These are phyloP conservation scores for Jackrogersella minutella DNA, from an alignment of 495 filamentous ascomycete genomes.

Conservation along the genomic window DNA sequence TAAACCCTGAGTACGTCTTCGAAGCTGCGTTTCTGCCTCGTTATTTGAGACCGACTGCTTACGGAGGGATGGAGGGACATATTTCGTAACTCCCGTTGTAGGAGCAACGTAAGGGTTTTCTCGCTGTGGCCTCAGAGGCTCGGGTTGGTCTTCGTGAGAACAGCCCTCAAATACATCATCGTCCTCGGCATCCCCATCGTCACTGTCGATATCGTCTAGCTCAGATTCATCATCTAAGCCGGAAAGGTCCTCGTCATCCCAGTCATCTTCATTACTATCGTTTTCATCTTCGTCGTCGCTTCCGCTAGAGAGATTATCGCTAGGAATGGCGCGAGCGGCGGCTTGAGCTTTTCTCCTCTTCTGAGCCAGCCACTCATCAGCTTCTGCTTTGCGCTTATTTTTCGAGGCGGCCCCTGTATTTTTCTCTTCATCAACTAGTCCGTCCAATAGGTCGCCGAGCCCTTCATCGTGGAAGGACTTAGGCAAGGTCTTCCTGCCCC, in stretches of 20 bases:
- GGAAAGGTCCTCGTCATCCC: conserved; percentile 38
- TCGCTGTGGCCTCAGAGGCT: conserved; percentile 42
- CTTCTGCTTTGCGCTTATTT: conserved; percentile 73
- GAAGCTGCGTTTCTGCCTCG: conserved; percentile 73
- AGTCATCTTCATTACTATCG: conserved; percentile 42
- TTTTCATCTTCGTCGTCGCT: conserved; percentile 44
- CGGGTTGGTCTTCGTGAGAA: conserved; percentile 32
- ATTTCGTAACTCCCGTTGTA: conserved; percentile 62
- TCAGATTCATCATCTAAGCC: conserved; percentile 26
- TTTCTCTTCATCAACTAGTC: conserved; percentile 65
- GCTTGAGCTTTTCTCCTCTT: conserved; percentile 56
- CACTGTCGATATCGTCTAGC: conserved; percentile 34
- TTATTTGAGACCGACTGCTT: conserved; percentile 66
- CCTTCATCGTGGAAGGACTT: conserved; percentile 87
- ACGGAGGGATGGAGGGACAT: conserved; percentile 87
- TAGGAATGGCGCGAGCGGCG: conserved; percentile 20
- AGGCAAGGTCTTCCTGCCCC: conserved; percentile 74
- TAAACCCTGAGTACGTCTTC: conserved; percentile 83
- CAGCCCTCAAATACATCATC: conserved; percentile 49
- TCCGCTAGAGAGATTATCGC: conserved; percentile 40
- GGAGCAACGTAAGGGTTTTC: conserved; percentile 65
- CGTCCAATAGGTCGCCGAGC: conserved; percentile 79
- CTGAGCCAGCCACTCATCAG: conserved; percentile 59
- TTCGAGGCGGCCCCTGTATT: conserved; percentile 59
- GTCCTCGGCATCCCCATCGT: conserved; percentile 43